Evolutionary conservation across 179 eudicot genomes (phyloP).

Genomic region (Patellifolia procumbens): DNA sequence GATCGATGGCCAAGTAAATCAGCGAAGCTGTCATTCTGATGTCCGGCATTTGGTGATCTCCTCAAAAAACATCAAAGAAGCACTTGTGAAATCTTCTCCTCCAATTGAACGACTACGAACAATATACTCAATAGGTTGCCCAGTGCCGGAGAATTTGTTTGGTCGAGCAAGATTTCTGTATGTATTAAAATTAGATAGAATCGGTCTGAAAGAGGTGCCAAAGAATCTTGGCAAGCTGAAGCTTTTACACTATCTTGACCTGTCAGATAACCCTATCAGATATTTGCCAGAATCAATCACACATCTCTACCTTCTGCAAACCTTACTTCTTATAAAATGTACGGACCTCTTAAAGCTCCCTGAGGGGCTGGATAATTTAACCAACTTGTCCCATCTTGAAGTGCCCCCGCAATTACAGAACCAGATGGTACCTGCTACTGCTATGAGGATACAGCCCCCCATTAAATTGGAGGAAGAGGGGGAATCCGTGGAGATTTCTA

Average conservation of each 20-base stretch:
- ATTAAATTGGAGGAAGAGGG: background rate
- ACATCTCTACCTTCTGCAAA: constrained; percentile 18
- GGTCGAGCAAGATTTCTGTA: constrained; percentile 3
- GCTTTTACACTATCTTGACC: constrained; percentile 9
- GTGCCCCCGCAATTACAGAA: background rate
- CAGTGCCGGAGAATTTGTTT: background rate
- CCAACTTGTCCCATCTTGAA: background rate
- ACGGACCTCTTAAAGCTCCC: background rate
- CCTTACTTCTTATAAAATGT: constrained; percentile 3
- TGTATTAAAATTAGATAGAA: background rate
- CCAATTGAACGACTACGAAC: background rate
- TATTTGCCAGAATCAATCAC: constrained; percentile 22
- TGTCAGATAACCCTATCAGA: background rate
- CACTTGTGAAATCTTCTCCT: background rate
- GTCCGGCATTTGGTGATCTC: constrained; percentile 17
- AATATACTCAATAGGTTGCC: background rate
- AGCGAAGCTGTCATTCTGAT: background rate
- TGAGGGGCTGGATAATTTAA: background rate
- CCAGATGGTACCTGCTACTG: background rate
- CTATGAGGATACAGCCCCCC: background rate
- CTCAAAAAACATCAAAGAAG: background rate
- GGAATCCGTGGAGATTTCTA: background rate
- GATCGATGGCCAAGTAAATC: background rate
- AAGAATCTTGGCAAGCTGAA: constrained; percentile 18
- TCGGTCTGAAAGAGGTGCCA: constrained; percentile 19